Evolutionary conservation across 352 stramenopile genomes (phyloP).

Genomic region (Phytophthora boehmeriae): DNA sequence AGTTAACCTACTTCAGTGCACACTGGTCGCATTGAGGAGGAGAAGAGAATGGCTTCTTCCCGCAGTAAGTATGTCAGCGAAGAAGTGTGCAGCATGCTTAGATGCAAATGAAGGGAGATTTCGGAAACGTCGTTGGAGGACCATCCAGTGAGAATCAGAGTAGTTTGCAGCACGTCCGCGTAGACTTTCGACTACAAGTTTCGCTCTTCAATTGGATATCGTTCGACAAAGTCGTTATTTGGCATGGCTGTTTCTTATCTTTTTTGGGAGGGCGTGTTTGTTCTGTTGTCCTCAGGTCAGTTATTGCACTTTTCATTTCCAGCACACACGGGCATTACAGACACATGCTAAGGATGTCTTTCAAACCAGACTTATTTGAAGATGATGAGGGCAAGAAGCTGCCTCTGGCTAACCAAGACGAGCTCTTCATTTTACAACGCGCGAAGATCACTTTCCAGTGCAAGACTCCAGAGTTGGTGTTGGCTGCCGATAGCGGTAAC

Average conservation of each 20-base stretch:
- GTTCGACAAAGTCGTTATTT: constrained; percentile 11
- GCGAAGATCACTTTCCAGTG: constrained; percentile 81
- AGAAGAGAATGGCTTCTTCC: not conserved
- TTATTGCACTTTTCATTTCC: constrained; percentile 16
- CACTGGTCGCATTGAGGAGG: constrained; percentile 1
- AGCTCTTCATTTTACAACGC: constrained; percentile 86
- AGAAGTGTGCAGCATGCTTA: not conserved
- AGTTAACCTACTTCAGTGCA: constrained; percentile 2
- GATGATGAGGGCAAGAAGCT: constrained; percentile 71
- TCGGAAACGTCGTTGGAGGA: not conserved
- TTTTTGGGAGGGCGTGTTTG: constrained; percentile 22
- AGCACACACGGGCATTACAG: not conserved
- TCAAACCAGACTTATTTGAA: constrained; percentile 72
- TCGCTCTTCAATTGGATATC: constrained; percentile 20
- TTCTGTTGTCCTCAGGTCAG: constrained; percentile 3
- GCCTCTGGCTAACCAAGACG: constrained; percentile 77
- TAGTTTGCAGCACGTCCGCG: not conserved
- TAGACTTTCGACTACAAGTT: constrained; percentile 9
- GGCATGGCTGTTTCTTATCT: constrained; percentile 29
- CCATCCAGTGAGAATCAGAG: constrained; percentile 5
- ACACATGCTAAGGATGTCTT: constrained; percentile 55
- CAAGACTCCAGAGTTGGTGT: constrained; percentile 59
- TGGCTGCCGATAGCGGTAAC: not conserved
- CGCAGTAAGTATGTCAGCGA: not conserved
- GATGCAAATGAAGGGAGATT: not conserved